These are phyloP conservation scores for Solanum lycopersicoides DNA, from an alignment of 257 asterid species.

Conservation along the genomic window DNA sequence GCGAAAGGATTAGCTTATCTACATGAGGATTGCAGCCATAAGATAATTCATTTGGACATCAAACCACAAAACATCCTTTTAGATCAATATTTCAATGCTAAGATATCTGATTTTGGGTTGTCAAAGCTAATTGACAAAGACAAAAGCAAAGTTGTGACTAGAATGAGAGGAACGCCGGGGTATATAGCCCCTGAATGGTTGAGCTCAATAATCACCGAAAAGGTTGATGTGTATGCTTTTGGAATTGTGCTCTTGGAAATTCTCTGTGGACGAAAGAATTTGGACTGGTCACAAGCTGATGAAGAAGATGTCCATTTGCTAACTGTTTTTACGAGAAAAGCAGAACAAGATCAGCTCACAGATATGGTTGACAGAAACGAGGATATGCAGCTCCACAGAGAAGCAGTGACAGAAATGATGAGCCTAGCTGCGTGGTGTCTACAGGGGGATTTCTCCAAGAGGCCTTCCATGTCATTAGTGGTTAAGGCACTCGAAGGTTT, in stretches of 20 bases:
- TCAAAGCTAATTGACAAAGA: slow-evolving; percentile 10
- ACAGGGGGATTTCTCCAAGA: not conserved
- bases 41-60: slow-evolving; percentile 14
- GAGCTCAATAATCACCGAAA: slow-evolving; percentile 3
- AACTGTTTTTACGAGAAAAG: not conserved
- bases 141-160: slow-evolving; percentile 5
- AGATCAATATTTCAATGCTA: slow-evolving; percentile 13
- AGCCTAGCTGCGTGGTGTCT: not conserved
- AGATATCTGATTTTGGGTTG: slow-evolving; percentile 12
- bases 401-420: not conserved
- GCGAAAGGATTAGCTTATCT: slow-evolving; percentile 16
- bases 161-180: not conserved
- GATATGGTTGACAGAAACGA: not conserved
- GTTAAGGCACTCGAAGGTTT: not conserved
- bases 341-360: not conserved
- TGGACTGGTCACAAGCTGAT: not conserved
- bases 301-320: not conserved
- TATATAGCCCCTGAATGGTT: slow-evolving; percentile 15
- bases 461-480: not conserved
- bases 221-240: slow-evolving; percentile 16
- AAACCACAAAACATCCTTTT: slow-evolving; percentile 19
- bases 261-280: not conserved
- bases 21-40: slow-evolving; percentile 16
- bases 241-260: not conserved
- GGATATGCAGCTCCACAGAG: not conserved